Conservation (phyloP, 768 basidiomycete species). For the Russula virescens region DNA sequence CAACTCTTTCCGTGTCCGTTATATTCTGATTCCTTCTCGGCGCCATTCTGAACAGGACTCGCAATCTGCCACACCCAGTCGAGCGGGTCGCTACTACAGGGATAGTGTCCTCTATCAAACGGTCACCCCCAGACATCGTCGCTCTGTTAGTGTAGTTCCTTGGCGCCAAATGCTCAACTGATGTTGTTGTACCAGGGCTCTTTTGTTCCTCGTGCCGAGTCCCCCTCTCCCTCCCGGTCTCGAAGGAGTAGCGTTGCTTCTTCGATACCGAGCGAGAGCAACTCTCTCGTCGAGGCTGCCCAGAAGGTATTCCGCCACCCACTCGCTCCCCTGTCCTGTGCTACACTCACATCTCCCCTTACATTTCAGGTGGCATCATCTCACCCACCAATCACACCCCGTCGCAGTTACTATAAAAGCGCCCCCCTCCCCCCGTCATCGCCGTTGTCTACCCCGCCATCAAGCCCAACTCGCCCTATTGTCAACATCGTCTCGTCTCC, state of each 20-base stretch:
- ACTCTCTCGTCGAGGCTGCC: slow-evolving; percentile 23
- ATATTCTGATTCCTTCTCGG: neutral
- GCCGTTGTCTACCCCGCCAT: slow-evolving; percentile 53
- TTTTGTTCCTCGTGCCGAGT: slow-evolving; percentile 21
- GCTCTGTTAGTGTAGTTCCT: slow-evolving; percentile 10
- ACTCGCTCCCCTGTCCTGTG: slow-evolving; percentile 28
- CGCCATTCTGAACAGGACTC: slow-evolving; percentile 34
- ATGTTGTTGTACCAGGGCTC: slow-evolving; percentile 6
- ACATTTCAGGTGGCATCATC: slow-evolving; percentile 28
- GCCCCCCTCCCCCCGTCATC: slow-evolving; percentile 55
- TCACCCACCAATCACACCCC: slow-evolving; percentile 48
- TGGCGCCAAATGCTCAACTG: neutral
- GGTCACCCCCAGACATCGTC: slow-evolving; percentile 18
- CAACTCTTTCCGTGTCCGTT: too few relatives aligned
- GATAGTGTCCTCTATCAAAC: slow-evolving; percentile 24
- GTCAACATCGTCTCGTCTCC: slow-evolving; percentile 82
- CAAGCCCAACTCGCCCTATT: slow-evolving; percentile 53
- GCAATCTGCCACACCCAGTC: slow-evolving; percentile 28
- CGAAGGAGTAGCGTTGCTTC: slow-evolving; percentile 22
- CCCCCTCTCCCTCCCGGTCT: slow-evolving; percentile 23
- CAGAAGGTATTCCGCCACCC: slow-evolving; percentile 29
- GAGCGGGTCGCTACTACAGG: slow-evolving; percentile 22
- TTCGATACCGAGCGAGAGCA: slow-evolving; percentile 22
- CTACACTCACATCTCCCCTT: slow-evolving; percentile 23
- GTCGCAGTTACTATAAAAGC: slow-evolving; percentile 38